Conservation (phyloP, 2,329 filamentous ascomycete species). For the Fusarium beomiforme region DNA sequence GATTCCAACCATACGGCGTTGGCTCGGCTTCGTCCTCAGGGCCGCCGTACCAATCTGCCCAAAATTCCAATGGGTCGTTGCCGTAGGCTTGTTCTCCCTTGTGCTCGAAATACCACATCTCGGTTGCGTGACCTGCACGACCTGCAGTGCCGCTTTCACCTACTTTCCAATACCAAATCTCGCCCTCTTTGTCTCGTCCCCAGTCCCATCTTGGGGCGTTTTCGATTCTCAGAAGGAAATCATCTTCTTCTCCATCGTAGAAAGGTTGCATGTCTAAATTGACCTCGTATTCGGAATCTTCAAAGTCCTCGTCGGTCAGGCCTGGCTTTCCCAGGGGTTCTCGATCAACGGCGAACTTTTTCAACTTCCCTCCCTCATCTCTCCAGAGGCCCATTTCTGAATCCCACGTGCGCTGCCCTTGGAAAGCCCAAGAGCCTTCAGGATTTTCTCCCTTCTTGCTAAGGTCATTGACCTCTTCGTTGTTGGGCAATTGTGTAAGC, state of each 20-base stretch:
- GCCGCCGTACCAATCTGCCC: background rate
- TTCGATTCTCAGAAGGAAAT: background rate
- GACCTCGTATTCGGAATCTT: too few relatives aligned
- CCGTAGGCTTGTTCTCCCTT: background rate
- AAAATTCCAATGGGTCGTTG: slow-evolving; percentile 7
- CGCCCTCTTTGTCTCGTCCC: background rate
- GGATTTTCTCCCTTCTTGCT: background rate
- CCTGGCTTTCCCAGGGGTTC: background rate
- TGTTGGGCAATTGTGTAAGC: too few relatives aligned
- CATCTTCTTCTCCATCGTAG: slow-evolving; percentile 2
- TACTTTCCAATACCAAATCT: slow-evolving; percentile 12
- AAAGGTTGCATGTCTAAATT: background rate
- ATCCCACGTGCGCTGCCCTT: background rate
- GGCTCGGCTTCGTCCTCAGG: background rate
- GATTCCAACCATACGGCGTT: slow-evolving; percentile 9
- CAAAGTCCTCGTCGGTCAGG: background rate
- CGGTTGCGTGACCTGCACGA: background rate
- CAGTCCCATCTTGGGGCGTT: slow-evolving; percentile 1
- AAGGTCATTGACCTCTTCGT: background rate
- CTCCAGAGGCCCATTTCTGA: slow-evolving; percentile 7
- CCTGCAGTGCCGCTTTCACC: background rate
- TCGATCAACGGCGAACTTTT: slow-evolving; percentile 2
- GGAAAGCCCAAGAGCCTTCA: background rate
- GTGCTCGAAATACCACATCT: slow-evolving; percentile 7
- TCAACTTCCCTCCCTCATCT: background rate